Evolutionary conservation across 148 eudicot genomes (phyloP), one percentile per base, ranked within the genome.

Genomic region (Diospyros kaki): DNA sequence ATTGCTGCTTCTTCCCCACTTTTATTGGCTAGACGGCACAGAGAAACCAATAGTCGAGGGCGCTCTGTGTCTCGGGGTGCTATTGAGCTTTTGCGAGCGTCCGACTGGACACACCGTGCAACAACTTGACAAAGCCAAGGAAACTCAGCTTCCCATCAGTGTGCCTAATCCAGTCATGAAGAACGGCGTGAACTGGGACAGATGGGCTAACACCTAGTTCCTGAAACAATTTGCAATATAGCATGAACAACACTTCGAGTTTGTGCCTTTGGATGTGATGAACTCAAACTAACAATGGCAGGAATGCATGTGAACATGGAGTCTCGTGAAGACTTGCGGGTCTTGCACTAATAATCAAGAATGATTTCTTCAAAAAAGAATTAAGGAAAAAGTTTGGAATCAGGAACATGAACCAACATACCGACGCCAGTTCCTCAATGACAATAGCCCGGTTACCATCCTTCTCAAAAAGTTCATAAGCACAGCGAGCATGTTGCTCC

Each of bases 81-180:
- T 74, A 93, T 68, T 86, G 96, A 75, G 84, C 74, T 82, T 89
- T 92, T 1, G 87, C 83, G 43, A 85, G 80, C 4, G 97, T 75
- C 69, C 91, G 83, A 73, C 86, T 78, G 53, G 97, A 89, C 2
- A 86, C 85, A 45, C 97, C 99, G 59, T 89, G 97, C 78, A 95
- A 85, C 76, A 95, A 73, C 81, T 92, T 95, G 55, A 89, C 90
- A 77, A 95, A 95, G 7, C 98, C 99, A 48, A 90, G 93, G 78
- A 95, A 95, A 81, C 98, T 95, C 58, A 95, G 88, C 85, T 95
- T 95, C 48, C 99, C 99, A 73, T 95, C 99, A 1, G 97, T 84
- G 74, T 95, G 97, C 76, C 97, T 82, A 64, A 95, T 89, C 99
- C 99, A 95, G 77, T 95, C 97, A 71, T 89, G 91, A 63, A 95